Conservation (phyloP, 2,329 filamentous ascomycete species). For the Colletotrichum euphorbiae region DNA sequence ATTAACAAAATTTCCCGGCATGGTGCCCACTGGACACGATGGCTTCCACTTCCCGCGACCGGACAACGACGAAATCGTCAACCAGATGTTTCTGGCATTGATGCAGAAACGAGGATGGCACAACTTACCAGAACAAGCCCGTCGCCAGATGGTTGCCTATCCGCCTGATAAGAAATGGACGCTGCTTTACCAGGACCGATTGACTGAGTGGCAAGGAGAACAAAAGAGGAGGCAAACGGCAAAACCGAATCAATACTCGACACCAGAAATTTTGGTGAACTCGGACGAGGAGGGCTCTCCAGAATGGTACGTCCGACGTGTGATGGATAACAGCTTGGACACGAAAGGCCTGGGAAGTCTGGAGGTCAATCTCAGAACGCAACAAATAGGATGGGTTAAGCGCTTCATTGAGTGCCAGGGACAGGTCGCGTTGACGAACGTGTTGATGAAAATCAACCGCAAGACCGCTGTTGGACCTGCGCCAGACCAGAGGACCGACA, state of each 20-base stretch:
- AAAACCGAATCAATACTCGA: constrained; percentile 73
- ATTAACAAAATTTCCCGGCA: constrained; percentile 63
- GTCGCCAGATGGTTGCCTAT: constrained; percentile 96
- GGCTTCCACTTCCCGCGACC: constrained; percentile 76
- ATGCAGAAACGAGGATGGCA: constrained; percentile 99
- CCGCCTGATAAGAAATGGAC: constrained; percentile 98
- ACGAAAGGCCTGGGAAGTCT: constrained; percentile 92
- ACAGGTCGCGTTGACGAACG: constrained; percentile 93
- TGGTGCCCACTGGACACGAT: constrained; percentile 53
- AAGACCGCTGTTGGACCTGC: constrained; percentile 78
- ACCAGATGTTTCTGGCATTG: constrained; percentile 90
- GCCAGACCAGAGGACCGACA: constrained; percentile 72
- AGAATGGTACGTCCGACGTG: constrained; percentile 97
- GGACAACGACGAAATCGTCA: constrained; percentile 83
- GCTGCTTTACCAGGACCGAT: constrained; percentile 91
- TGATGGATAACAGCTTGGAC: constrained; percentile 95
- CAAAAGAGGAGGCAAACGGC: constrained; percentile 86
- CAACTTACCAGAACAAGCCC: constrained; percentile 93
- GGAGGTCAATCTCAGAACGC: constrained; percentile 93
- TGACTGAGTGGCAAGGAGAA: constrained; percentile 94
- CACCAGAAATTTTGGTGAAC: constrained; percentile 76
- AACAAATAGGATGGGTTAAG: constrained; percentile 98
- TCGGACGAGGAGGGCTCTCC: constrained; percentile 96
- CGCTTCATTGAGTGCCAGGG: constrained; percentile 97
- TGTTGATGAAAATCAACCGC: constrained; percentile 93